Conservation (phyloP, 2,329 filamentous ascomycete genomes). For the Apiospora aurea region DNA sequence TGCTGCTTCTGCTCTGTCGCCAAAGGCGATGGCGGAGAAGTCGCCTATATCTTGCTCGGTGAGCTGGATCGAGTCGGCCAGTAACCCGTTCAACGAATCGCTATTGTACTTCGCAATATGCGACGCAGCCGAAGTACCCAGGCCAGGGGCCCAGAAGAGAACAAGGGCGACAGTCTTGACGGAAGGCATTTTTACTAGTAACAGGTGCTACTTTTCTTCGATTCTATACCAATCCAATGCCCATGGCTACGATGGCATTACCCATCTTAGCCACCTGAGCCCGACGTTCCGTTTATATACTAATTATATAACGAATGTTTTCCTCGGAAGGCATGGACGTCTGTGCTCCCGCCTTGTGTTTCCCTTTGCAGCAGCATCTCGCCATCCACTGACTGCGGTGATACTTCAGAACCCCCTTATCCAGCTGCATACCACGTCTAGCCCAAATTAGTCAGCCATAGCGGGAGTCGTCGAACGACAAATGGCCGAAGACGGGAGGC, state of each 20-base stretch:
- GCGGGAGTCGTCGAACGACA: background rate
- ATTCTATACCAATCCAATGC: background rate
- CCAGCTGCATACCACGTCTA: background rate
- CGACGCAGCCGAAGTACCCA: background rate
- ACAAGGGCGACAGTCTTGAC: background rate
- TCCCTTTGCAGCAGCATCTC: background rate
- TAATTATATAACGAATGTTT: too few relatives aligned
- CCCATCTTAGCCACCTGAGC: background rate
- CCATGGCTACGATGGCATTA: background rate
- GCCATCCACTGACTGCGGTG: background rate
- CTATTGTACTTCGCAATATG: background rate
- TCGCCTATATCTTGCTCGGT: background rate
- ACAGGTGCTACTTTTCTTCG: background rate
- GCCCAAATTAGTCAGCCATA: background rate
- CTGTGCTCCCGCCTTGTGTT: background rate
- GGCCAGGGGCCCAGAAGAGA: background rate
- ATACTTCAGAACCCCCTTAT: background rate
- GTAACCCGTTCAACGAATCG: background rate
- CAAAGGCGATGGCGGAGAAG: slow-evolving; percentile 18
- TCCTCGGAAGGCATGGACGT: background rate
- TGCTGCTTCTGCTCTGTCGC: background rate
- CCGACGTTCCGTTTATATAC: background rate
- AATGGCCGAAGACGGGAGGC: background rate
- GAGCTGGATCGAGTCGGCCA: slow-evolving; percentile 8
- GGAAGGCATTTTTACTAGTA: background rate